phyloP scores from a whole-genome alignment of 495 filamentous ascomycete species.

The Podospora conica region DNA sequence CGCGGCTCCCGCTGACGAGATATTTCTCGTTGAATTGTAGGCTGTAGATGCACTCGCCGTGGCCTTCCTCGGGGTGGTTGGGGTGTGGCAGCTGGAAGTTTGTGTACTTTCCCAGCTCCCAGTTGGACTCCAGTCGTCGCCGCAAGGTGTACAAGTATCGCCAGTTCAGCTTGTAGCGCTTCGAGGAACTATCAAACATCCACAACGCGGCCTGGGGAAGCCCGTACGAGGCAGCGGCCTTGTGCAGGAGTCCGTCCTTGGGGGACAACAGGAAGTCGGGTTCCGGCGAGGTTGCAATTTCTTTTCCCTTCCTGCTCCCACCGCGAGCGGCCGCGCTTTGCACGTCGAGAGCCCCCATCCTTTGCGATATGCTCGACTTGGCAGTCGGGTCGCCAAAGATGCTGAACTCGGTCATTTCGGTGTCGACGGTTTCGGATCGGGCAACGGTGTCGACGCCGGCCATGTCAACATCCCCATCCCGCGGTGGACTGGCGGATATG shows the following conservation, averaged over 20 bases:
- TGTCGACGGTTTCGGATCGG: conserved; percentile 25
- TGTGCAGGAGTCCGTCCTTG: conserved; percentile 6
- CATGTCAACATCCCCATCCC: conserved; percentile 44
- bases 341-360: conserved; percentile 17
- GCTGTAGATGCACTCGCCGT: conserved; percentile 90
- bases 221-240: conserved; percentile 13
- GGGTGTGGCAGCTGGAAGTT: conserved; percentile 91
- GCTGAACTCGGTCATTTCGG: conserved; percentile 26
- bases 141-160: conserved; percentile 86
- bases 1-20: conserved; percentile 89
- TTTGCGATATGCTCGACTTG: conserved; percentile 12
- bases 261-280: neutral
- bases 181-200: conserved; percentile 36
- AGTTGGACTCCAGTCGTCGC: conserved; percentile 80
- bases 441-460: conserved; percentile 28
- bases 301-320: conserved; percentile 30
- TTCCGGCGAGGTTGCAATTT: conserved; percentile 12
- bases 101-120: conserved; percentile 70
- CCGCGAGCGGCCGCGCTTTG: conserved; percentile 6
- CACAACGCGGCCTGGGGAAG: conserved; percentile 36
- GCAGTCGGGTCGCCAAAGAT: conserved; percentile 30
- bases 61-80: conserved; percentile 71
- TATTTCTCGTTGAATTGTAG: conserved; percentile 81
- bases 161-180: conserved; percentile 62
- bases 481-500: conserved; percentile 28